Percentiles rank a stretch among this genome's conserved stretches.
phyloP scores from a whole-genome alignment of 129 eudicot genomes.

The Mikania micrantha region DNA sequence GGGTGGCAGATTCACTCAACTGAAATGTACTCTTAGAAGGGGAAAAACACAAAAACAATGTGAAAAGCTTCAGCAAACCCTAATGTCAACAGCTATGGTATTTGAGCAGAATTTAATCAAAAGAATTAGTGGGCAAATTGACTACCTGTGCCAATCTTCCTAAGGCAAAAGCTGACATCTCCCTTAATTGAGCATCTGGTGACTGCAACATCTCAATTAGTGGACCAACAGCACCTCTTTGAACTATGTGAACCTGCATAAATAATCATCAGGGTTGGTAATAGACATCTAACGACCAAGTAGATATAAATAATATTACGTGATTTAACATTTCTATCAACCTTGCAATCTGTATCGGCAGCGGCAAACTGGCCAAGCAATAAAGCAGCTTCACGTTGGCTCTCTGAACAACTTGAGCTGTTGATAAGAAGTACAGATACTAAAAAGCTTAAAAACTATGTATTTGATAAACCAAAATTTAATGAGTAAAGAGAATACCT shows the following conservation, averaged over 20 bases:
- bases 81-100: background rate
- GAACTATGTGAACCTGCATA: slow-evolving; percentile 52
- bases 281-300: background rate
- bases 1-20: background rate
- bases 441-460: background rate
- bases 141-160: slow-evolving; percentile 66
- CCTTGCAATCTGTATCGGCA: slow-evolving; percentile 74
- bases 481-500: background rate
- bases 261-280: slow-evolving; percentile 6
- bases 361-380: slow-evolving; percentile 71
- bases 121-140: background rate
- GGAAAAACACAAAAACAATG: background rate
- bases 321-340: slow-evolving; percentile 4
- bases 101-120: background rate
- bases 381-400: slow-evolving; percentile 66
- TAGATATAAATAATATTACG: background rate
- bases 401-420: slow-evolving; percentile 62
- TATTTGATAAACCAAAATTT: background rate
- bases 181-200: slow-evolving; percentile 49
- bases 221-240: slow-evolving; percentile 63
- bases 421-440: background rate
- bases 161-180: slow-evolving; percentile 65
- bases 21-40: background rate
- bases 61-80: background rate
- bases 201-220: slow-evolving; percentile 58